phyloP scores from a whole-genome alignment of 2,329 filamentous ascomycete species.

The Aspergillus niger region DNA sequence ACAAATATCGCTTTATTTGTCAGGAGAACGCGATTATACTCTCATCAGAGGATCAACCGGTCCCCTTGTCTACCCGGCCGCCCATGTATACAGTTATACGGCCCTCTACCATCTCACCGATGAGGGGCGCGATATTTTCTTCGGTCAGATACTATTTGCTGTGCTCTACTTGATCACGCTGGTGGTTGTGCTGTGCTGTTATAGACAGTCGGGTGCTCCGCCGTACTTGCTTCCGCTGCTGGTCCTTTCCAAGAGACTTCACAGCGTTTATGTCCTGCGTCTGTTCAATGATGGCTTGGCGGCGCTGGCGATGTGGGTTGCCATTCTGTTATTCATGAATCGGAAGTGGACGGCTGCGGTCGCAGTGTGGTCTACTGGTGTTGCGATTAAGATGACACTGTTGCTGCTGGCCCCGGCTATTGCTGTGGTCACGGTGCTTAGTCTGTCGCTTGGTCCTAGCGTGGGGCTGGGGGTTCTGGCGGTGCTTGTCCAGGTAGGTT shows the following conservation, averaged over 20 bases:
- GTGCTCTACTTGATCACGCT: conserved; percentile 76
- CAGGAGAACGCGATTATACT: conserved; percentile 86
- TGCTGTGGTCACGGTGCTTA: conserved; percentile 73
- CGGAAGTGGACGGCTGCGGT: conserved; percentile 72
- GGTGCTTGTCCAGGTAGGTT: conserved; percentile 70
- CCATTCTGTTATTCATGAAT: conserved; percentile 77
- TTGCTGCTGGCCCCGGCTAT: conserved; percentile 81
- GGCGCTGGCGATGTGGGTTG: conserved; percentile 76
- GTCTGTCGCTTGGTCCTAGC: conserved; percentile 65
- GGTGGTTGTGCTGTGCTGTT: conserved; percentile 77
- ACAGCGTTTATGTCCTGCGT: conserved; percentile 88
- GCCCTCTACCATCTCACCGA: conserved; percentile 76
- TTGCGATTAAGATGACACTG: conserved; percentile 95
- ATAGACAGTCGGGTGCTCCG: conserved; percentile 58
- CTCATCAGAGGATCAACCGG: conserved; percentile 85
- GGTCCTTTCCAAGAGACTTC: conserved; percentile 84
- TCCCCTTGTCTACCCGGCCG: conserved; percentile 91
- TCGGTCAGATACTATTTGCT: conserved; percentile 84
- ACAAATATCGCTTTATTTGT: conserved; percentile 76
- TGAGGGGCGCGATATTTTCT: conserved; percentile 70
- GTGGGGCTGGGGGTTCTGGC: conserved; percentile 72
- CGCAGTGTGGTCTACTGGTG: conserved; percentile 71
- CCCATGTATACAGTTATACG: conserved; percentile 89
- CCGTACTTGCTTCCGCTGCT: conserved; percentile 86
- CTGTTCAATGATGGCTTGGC: conserved; percentile 97